phyloP scores from a whole-genome alignment of 2,329 filamentous ascomycete species.

The Hypoxylon sp. region DNA sequence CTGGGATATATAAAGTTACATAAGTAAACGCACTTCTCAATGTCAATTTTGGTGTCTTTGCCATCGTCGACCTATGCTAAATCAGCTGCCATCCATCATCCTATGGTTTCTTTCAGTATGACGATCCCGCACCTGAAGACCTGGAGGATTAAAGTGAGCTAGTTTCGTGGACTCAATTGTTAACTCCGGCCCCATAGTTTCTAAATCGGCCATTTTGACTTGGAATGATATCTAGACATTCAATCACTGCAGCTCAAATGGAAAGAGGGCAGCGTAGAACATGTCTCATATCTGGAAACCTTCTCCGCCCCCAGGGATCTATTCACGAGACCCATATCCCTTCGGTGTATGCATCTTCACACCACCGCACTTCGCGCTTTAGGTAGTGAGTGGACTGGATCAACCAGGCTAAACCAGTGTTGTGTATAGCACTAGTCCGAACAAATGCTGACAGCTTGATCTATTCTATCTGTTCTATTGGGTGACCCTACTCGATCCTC shows the following conservation, averaged over 20 bases:
- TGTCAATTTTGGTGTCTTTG: not conserved
- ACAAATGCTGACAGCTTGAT: not conserved
- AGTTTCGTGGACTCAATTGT: slow-evolving; percentile 24
- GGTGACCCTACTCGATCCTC: not conserved
- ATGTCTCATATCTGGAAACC: not conserved
- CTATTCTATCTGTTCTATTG: not conserved
- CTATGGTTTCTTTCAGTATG: not conserved
- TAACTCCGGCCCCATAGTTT: slow-evolving; percentile 4
- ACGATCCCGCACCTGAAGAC: slow-evolving; percentile 22
- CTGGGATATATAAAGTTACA: not conserved
- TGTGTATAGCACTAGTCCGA: not conserved
- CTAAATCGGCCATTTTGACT: not conserved
- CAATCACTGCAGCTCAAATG: not conserved
- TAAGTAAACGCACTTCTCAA: slow-evolving; percentile 11
- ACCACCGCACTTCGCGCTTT: not conserved
- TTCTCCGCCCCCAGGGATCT: not conserved
- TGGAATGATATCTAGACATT: not conserved
- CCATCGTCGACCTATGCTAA: slow-evolving; percentile 13
- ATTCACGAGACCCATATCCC: not conserved
- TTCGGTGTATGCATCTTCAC: not conserved
- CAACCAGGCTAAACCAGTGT: not conserved
- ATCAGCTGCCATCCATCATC: slow-evolving; percentile 1
- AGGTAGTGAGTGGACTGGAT: not conserved
- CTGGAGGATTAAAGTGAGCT: slow-evolving; percentile 17
- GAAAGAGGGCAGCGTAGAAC: not conserved